Evolutionary conservation across 1,139 yeast genomes (phyloP), one percentile per base, ranked within the genome.

Genomic region (Yamadazyma membranifaciens): DNA sequence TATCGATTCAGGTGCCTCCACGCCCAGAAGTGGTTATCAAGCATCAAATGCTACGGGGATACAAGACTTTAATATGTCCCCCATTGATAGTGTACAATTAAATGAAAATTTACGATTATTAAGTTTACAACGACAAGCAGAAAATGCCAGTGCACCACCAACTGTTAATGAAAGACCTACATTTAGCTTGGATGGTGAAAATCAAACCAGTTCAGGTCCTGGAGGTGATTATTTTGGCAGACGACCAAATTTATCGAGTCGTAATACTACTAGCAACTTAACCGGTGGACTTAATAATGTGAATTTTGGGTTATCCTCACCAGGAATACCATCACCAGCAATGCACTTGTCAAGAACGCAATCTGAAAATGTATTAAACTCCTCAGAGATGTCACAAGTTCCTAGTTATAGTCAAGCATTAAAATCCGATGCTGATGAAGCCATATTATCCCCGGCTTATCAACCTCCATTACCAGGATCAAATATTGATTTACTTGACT

Each of bases 341-440:
- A 52, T 61, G 11, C 81, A 83, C 53, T 58, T 82, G 38, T 82
- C 89, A 1, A 66, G 91, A 41, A 79, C 69, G 1, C 74, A 73
- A 34, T 81, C 89, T 0, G 73, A 64, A 29, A 39, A 47, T 26
- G 40, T 41, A 1, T 28, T 49, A 6, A 45, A 43, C 22, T 37
- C 54, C 5, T 38, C 40, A 6, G 55, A 49, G 12, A 57, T 89
- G 49, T 80, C 83, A 12, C 66, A 79, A 43, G 95, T 89, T 3
- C 98, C 98, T 0, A 80, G 95, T 0, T 91, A 91, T 60, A 75
- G 75, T 9, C 83, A 87, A 34, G 97, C 98, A 0, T 65, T 83
- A 57, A 73, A 71, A 49, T 60, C 76, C 2, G 76, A 68, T 27
- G 60, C 63, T 3, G 60, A 65, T 7, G 77, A 66, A 4, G 78